Evolutionary conservation across 768 basidiomycete species (phyloP).

Genomic region (Krasilnikovozyma curviuscula): DNA sequence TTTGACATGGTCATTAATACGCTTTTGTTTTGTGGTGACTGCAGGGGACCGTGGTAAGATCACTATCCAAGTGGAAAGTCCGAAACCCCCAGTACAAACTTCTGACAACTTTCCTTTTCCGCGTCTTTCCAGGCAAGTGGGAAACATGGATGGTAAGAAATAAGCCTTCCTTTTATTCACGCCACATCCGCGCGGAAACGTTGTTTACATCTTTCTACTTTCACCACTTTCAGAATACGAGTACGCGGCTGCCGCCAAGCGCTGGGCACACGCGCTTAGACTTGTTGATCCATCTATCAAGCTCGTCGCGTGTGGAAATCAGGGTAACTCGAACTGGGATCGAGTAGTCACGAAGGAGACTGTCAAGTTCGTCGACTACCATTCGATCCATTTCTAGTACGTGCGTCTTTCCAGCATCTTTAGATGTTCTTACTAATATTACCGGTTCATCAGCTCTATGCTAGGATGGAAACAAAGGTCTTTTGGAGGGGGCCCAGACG

Average conservation of each 20-base stretch:
- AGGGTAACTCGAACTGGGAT: constrained; percentile 28
- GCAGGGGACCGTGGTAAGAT: too few relatives aligned
- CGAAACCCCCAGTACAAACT: too few relatives aligned
- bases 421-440: background rate
- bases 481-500: constrained; percentile 11
- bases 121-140: too few relatives aligned
- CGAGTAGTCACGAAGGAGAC: constrained; percentile 23
- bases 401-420: constrained; percentile 4
- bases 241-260: constrained; percentile 38
- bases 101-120: too few relatives aligned
- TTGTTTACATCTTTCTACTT: too few relatives aligned
- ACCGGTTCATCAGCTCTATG: constrained; percentile 15
- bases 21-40: too few relatives aligned
- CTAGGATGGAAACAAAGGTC: constrained; percentile 19
- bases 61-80: too few relatives aligned
- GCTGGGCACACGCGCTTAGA: constrained; percentile 43
- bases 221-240: constrained; percentile 36
- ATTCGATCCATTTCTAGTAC: constrained; percentile 29
- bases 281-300: constrained; percentile 40
- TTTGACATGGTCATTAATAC: too few relatives aligned
- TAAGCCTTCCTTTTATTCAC: too few relatives aligned
- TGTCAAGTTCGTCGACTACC: constrained; percentile 32
- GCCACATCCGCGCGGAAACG: too few relatives aligned
- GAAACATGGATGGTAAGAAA: too few relatives aligned
- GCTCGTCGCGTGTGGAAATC: constrained; percentile 37